Conservation (phyloP, 2,329 filamentous ascomycete genomes). For the Ophiostoma montium region DNA sequence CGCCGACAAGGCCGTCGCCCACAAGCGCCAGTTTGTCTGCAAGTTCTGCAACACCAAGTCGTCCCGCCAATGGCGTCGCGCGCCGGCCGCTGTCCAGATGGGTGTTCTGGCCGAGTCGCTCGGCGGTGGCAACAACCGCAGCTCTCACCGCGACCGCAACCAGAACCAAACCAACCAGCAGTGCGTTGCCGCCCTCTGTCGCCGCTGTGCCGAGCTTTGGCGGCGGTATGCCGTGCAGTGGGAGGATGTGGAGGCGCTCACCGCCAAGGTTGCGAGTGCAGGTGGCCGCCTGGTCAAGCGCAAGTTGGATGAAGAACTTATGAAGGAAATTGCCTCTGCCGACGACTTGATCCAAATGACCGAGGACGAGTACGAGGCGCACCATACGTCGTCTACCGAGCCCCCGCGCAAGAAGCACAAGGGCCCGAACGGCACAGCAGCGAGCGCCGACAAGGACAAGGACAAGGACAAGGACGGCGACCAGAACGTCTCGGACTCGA, state of each 20-base stretch:
- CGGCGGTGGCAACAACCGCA: slow-evolving; percentile 45
- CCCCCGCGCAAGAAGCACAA: slow-evolving; percentile 55
- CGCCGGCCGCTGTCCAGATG: slow-evolving; percentile 50
- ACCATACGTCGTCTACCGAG: slow-evolving; percentile 24
- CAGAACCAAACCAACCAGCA: slow-evolving; percentile 27
- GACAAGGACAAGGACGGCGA: slow-evolving; percentile 28
- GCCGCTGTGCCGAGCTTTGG: slow-evolving; percentile 86
- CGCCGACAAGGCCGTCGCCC: slow-evolving; percentile 62
- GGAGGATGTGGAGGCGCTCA: slow-evolving; percentile 84
- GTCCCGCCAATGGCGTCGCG: slow-evolving; percentile 83
- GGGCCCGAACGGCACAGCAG: slow-evolving; percentile 15
- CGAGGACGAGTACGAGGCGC: slow-evolving; percentile 12
- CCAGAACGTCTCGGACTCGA: slow-evolving; percentile 27
- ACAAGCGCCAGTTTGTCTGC: slow-evolving; percentile 78
- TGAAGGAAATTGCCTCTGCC: slow-evolving; percentile 55
- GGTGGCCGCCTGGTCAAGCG: slow-evolving; percentile 76
- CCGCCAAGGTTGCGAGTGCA: slow-evolving; percentile 69
- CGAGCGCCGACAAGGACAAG: not conserved
- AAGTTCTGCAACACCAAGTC: slow-evolving; percentile 76
- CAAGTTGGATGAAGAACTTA: slow-evolving; percentile 79
- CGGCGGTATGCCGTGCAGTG: slow-evolving; percentile 90
- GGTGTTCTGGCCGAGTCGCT: slow-evolving; percentile 38
- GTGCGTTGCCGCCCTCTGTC: slow-evolving; percentile 70
- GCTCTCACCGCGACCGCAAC: slow-evolving; percentile 63
- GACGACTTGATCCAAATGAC: slow-evolving; percentile 43